Conservation (phyloP, 768 basidiomycete species). For the Trametes villosa region DNA sequence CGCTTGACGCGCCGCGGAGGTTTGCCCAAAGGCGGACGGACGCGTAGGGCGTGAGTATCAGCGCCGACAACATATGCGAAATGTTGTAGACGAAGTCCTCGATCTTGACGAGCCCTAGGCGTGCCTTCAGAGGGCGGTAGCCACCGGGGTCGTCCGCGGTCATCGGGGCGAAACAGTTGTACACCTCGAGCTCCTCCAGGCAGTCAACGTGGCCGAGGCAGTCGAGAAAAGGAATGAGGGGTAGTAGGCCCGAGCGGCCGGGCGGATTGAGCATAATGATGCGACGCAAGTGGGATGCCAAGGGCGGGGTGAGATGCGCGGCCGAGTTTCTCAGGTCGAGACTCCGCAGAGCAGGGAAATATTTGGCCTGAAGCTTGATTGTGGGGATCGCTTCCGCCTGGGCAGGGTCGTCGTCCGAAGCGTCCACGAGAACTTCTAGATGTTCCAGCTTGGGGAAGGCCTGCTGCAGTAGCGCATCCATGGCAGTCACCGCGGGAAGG, state of each 20-base stretch:
- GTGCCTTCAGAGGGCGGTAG: not conserved
- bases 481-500: not conserved
- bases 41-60: not conserved
- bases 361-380: not conserved
- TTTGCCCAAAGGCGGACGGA: not conserved
- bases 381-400: not conserved
- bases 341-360: conserved; percentile 1
- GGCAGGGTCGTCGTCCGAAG: not conserved
- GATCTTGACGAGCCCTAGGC: not conserved
- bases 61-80: conserved; percentile 3
- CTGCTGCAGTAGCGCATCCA: not conserved
- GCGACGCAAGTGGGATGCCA: not conserved
- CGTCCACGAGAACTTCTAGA: not conserved
- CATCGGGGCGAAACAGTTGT: not conserved
- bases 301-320: not conserved
- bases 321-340: not conserved
- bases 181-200: conserved; percentile 3
- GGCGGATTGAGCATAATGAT: not conserved
- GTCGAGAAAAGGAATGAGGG: conserved; percentile 1
- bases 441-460: conserved; percentile 1
- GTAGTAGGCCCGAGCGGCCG: not conserved
- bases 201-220: conserved; percentile 4
- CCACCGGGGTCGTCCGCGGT: not conserved
- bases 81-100: conserved; percentile 5
- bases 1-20: not conserved